Evolutionary conservation across 345 rosid genomes (phyloP), one percentile per base, ranked within the genome.

Genomic region (Hibiscus tridactylites): DNA sequence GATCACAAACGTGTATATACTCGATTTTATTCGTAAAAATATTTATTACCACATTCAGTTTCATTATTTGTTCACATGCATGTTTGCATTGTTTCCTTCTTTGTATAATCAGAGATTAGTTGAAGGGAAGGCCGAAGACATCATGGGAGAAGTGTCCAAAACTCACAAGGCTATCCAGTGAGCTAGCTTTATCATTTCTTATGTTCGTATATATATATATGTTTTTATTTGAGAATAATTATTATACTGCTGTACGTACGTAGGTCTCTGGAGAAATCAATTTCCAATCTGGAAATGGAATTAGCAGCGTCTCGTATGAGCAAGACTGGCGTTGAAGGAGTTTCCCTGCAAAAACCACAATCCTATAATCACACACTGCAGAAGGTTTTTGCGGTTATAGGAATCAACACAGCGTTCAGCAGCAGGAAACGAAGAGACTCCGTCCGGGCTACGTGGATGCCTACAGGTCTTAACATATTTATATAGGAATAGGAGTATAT

Each of bases 381-480:
- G 61, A 91, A 83, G 78, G 94, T 89, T 26, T 94, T 94, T 79
- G 90, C 81, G 53, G 93, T 94, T 4, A 79, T 94, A 58, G 98
- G 97, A 31, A 90, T 93, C 57, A 90, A 91, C 63, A 91, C 98
- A 33, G 97, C 97, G 9, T 93, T 93, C 73, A 93, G 98, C 77
- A 91, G 97, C 89, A 83, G 66, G 85, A 87, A 84, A 73, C 82
- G 98, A 65, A 75, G 98, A 1, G 92, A 93, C 67, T 93, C 98
- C 0, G 76, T 91, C 71, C 77, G 98, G 4, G 75, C 80, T 52
- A 91, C 96, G 7, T 93, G 98, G 96, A 81, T 93, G 94, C 98
- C 97, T 13, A 78, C 78, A 76, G 89, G 91, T 87, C 21, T 26
- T 54, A 54, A 54, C 59, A 54, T 54, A 6, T 52, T 3, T 5